Evolutionary conservation across 108 stramenopile genomes (phyloP).

Genomic region (Discostella stelligeroides): DNA sequence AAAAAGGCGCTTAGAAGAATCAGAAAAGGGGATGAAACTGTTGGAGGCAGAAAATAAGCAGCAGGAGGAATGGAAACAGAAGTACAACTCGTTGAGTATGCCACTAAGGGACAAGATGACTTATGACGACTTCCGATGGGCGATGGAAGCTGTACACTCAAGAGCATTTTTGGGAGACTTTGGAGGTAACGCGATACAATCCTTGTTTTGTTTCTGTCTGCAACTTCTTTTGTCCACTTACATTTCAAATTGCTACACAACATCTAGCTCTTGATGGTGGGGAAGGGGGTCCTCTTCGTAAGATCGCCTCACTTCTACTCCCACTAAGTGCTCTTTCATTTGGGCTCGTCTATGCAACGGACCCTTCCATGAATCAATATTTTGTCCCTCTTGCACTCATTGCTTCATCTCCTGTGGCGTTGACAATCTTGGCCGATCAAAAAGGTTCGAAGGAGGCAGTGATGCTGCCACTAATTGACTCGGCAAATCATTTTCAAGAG

Average conservation of each 20-base stretch:
- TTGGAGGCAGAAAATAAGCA: constrained; percentile 54
- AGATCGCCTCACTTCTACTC: constrained; percentile 44
- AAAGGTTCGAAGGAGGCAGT: constrained; percentile 60
- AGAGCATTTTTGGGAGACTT: constrained; percentile 72
- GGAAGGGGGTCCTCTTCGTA: constrained; percentile 43
- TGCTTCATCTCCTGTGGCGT: constrained; percentile 53
- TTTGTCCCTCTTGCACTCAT: constrained; percentile 39
- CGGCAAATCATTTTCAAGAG: constrained; percentile 75
- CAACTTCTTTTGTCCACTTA: neutral
- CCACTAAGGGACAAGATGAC: constrained; percentile 42
- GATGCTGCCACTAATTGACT: constrained; percentile 77
- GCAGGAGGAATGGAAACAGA: constrained; percentile 58
- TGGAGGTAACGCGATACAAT: constrained; percentile 29
- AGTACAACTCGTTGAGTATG: constrained; percentile 45
- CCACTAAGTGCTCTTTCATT: constrained; percentile 46
- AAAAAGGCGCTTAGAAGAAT: constrained; percentile 38
- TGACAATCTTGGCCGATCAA: constrained; percentile 49
- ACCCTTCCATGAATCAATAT: constrained; percentile 40
- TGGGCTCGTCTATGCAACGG: constrained; percentile 37
- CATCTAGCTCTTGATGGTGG: constrained; percentile 28
- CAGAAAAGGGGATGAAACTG: constrained; percentile 53
- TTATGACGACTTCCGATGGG: constrained; percentile 73
- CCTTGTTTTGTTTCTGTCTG: neutral
- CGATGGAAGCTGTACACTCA: constrained; percentile 85
- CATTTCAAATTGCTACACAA: neutral